Conservation (phyloP, 108 stramenopile species). For the Poteriospumella lacustris region DNA sequence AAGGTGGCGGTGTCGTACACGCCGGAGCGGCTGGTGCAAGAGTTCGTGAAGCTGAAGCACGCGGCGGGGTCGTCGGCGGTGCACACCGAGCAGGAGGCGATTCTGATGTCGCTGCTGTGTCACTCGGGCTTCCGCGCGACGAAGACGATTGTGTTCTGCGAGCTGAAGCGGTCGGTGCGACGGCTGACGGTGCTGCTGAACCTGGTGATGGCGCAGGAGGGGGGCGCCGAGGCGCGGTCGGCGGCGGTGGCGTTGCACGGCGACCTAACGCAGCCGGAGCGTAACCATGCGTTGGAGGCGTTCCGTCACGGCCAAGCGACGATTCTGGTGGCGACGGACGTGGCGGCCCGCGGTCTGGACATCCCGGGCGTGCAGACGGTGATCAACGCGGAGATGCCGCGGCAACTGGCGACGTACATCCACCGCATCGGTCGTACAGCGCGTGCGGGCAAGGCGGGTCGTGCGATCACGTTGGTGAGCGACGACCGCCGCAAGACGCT, state of each 20-base stretch:
- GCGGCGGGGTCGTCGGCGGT: too few relatives aligned
- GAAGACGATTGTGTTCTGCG: conserved; percentile 88
- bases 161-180: conserved; percentile 27
- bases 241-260: conserved; percentile 90
- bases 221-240: too few relatives aligned
- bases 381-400: conserved; percentile 95
- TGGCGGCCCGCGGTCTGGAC: conserved; percentile 85
- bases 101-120: conserved; percentile 73
- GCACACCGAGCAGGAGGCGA: conserved; percentile 55
- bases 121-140: conserved; percentile 71
- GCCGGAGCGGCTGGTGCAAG: conserved; percentile 90
- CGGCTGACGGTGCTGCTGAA: conserved; percentile 34
- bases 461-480: conserved; percentile 84
- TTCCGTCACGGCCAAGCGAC: conserved; percentile 81
- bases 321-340: conserved; percentile 88
- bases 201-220: conserved; percentile 42
- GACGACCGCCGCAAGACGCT: conserved; percentile 30
- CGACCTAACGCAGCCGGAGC: conserved; percentile 73
- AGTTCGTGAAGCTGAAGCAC: conserved; percentile 86
- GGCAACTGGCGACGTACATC: conserved; percentile 81
- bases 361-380: conserved; percentile 72
- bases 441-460: conserved; percentile 84
- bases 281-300: conserved; percentile 74
- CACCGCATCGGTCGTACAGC: conserved; percentile 96
- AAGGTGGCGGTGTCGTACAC: too few relatives aligned